A percentile compares a stretch with the other conserved stretches of the same genome.
These are phyloP conservation scores for Jamesozyma jinghongensis DNA, from an alignment of 805 yeast genomes.

Conservation along the genomic window DNA sequence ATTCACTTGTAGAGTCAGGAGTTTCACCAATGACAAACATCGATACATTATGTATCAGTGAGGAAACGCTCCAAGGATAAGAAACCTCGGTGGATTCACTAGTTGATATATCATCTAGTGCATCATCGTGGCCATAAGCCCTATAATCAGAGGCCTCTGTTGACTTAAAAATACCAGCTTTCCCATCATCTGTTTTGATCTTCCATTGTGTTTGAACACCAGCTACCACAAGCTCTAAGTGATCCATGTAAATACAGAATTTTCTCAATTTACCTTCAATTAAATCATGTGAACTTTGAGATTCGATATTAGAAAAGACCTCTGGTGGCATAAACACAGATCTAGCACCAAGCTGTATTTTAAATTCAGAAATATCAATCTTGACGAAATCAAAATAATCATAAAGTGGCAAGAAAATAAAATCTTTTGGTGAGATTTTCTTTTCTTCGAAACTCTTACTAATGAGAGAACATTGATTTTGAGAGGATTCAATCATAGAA, in stretches of 20 bases:
- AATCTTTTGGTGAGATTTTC: constrained; percentile 8
- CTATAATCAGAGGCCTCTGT: constrained; percentile 10
- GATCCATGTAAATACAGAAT: constrained; percentile 22
- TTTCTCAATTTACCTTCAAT: constrained; percentile 34
- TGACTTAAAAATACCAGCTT: constrained; percentile 14
- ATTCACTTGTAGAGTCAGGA: constrained; percentile 18
- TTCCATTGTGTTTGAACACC: constrained; percentile 24
- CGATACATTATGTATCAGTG: constrained; percentile 16
- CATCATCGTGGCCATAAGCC: constrained; percentile 8
- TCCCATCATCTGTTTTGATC: constrained; percentile 9
- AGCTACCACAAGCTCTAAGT: constrained; percentile 17
- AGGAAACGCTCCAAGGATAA: constrained; percentile 21
- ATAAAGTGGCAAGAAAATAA: constrained; percentile 29
- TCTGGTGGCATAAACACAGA: constrained; percentile 37
- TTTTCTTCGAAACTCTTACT: constrained; percentile 4
- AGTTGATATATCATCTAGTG: constrained; percentile 18
- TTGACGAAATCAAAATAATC: constrained; percentile 26
- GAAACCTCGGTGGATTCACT: constrained; percentile 30
- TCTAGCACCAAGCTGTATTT: constrained; percentile 33
- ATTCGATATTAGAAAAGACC: constrained; percentile 25
- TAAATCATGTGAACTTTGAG: constrained; percentile 34
- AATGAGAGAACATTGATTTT: constrained; percentile 13
- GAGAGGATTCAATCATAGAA: constrained; percentile 12
- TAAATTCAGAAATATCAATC: constrained; percentile 19
- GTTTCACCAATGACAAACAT: constrained; percentile 29